These are phyloP conservation scores for Lindgomyces ingoldianus DNA, from an alignment of 495 filamentous ascomycete species.

Conservation along the genomic window DNA sequence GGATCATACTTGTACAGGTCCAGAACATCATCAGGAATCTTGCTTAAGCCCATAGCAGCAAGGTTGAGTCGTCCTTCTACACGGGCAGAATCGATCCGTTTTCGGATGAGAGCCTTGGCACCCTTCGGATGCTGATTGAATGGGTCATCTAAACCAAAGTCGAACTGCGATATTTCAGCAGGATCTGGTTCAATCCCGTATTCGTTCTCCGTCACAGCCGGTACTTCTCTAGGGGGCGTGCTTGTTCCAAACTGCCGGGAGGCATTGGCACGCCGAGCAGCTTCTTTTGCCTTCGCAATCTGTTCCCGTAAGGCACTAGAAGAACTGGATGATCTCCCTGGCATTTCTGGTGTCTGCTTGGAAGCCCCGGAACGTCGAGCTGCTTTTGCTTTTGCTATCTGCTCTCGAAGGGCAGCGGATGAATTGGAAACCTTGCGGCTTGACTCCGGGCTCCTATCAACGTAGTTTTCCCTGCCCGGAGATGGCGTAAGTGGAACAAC, in stretches of 20 bases:
- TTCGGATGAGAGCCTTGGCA: slow-evolving; percentile 63
- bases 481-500: slow-evolving; percentile 30
- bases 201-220: slow-evolving; percentile 27
- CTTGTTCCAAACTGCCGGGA: slow-evolving; percentile 29
- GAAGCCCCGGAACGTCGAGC: slow-evolving; percentile 65
- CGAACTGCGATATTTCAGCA: slow-evolving; percentile 53
- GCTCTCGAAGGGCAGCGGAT: slow-evolving; percentile 79
- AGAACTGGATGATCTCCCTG: slow-evolving; percentile 23
- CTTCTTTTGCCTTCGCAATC: slow-evolving; percentile 38
- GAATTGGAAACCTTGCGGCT: slow-evolving; percentile 60
- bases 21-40: slow-evolving; percentile 81
- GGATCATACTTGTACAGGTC: slow-evolving; percentile 76
- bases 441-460: slow-evolving; percentile 21
- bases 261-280: slow-evolving; percentile 35
- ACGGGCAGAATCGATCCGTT: slow-evolving; percentile 73
- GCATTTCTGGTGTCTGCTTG: slow-evolving; percentile 28
- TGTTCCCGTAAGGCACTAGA: slow-evolving; percentile 37
- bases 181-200: slow-evolving; percentile 49
- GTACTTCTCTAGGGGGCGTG: slow-evolving; percentile 17
- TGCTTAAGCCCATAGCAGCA: slow-evolving; percentile 74
- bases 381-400: slow-evolving; percentile 91
- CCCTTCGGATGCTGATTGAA: slow-evolving; percentile 44
- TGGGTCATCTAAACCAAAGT: slow-evolving; percentile 42
- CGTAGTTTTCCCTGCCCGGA: neutral
- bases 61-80: slow-evolving; percentile 86